These are phyloP conservation scores for Dissophora globulifera DNA, from an alignment of 192 early-diverging fungal species.

Conservation along the genomic window DNA sequence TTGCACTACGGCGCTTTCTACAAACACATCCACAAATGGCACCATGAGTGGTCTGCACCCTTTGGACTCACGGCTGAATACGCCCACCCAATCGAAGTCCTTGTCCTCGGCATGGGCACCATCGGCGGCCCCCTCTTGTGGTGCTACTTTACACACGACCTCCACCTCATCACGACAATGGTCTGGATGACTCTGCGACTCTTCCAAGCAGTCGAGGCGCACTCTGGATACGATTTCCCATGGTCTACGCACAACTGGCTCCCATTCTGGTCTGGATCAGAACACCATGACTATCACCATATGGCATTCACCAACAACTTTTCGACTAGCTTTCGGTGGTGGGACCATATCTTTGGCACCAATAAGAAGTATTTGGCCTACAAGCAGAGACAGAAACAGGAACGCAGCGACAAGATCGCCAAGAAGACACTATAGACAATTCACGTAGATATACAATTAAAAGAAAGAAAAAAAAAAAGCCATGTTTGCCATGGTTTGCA, in stretches of 20 bases:
- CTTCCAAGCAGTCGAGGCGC: constrained; percentile 85
- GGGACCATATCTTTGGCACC: constrained; percentile 89
- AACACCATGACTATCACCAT: constrained; percentile 96
- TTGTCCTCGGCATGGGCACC: constrained; percentile 87
- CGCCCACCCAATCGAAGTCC: constrained; percentile 86
- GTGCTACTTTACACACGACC: constrained; percentile 67
- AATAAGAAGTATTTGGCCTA: constrained; percentile 77
- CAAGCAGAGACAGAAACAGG: constrained; percentile 53
- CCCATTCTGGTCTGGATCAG: constrained; percentile 90
- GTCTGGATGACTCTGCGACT: constrained; percentile 84
- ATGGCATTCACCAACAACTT: constrained; percentile 80
- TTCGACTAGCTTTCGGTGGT: constrained; percentile 86
- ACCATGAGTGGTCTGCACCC: constrained; percentile 91
- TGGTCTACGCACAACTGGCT: constrained; percentile 89
- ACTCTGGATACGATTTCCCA: constrained; percentile 95
- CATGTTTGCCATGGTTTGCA: no score
- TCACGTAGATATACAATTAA: neutral
- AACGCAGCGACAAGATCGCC: constrained; percentile 9
- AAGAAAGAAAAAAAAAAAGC: neutral
- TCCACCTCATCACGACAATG: constrained; percentile 86
- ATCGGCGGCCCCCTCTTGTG: constrained; percentile 81
- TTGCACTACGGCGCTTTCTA: constrained; percentile 91
- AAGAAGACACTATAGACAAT: constrained; percentile 8
- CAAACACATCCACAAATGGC: constrained; percentile 91
- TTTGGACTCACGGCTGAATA: constrained; percentile 91